phyloP scores from a whole-genome alignment of 2,329 filamentous ascomycete species.

The Fusarium anguioides region DNA sequence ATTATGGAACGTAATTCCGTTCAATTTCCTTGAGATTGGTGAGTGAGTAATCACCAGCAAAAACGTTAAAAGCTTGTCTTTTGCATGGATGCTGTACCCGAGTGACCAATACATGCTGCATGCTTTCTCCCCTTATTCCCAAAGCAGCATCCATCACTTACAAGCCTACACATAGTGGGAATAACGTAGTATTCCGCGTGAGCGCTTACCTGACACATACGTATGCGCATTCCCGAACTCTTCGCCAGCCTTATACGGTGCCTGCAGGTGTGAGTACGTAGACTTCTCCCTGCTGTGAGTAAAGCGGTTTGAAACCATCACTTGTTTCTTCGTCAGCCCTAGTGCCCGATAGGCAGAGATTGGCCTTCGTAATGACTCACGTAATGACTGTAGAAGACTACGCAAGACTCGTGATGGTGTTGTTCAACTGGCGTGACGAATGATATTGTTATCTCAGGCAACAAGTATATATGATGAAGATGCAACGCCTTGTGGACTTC shows the following conservation, averaged over 20 bases:
- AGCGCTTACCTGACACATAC: constrained; percentile 7
- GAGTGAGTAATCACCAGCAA: background rate
- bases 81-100: background rate
- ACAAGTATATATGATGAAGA: constrained; percentile 36
- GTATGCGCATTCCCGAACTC: background rate
- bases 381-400: constrained; percentile 26
- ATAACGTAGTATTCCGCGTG: constrained; percentile 3
- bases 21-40: background rate
- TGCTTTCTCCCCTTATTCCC: background rate
- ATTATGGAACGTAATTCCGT: background rate
- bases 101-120: constrained; percentile 7
- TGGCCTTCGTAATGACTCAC: constrained; percentile 44
- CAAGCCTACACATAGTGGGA: background rate
- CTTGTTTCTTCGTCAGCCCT: constrained; percentile 10
- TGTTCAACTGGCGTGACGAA: background rate
- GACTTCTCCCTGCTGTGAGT: background rate
- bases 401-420: constrained; percentile 8
- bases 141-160: background rate
- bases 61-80: background rate
- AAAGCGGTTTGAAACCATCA: background rate
- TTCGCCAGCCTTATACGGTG: constrained; percentile 33
- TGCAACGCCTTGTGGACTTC: constrained; percentile 4
- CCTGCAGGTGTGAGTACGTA: constrained; percentile 13
- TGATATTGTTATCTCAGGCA: background rate
- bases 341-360: background rate